These are phyloP conservation scores for Sutorius australiensis DNA, from an alignment of 768 basidiomycete species.

Conservation along the genomic window DNA sequence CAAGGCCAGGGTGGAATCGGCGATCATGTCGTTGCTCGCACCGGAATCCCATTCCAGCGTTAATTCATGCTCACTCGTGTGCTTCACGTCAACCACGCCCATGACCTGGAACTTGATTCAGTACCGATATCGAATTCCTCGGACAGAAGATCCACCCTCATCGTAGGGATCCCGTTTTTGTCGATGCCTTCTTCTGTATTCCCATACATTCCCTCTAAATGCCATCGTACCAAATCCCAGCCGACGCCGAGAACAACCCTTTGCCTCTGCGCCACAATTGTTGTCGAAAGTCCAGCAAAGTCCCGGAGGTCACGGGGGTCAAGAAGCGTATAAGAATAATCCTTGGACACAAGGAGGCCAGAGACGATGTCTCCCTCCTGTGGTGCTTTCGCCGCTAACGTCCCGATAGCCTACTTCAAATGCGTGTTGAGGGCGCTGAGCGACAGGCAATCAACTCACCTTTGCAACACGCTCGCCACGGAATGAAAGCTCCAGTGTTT, in stretches of 20 bases:
- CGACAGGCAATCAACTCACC: conserved; percentile 39
- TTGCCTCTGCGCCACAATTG: conserved; percentile 84
- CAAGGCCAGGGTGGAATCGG: conserved; percentile 89
- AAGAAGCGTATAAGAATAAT: conserved; percentile 95
- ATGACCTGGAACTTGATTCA: conserved; percentile 61
- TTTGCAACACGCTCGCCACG: conserved; percentile 94
- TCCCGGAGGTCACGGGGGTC: conserved; percentile 92
- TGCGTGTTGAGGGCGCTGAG: neutral
- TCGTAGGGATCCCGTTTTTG: conserved; percentile 58
- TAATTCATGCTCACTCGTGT: conserved; percentile 71
- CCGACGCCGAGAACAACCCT: conserved; percentile 79
- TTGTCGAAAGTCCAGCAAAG: conserved; percentile 93
- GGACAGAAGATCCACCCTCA: conserved; percentile 53
- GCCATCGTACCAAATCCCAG: conserved; percentile 93
- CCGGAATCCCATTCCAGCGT: conserved; percentile 95
- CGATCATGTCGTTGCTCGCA: conserved; percentile 97
- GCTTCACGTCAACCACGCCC: conserved; percentile 85
- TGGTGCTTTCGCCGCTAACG: conserved; percentile 74
- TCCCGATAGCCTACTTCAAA: conserved; percentile 80
- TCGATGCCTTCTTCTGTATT: conserved; percentile 75
- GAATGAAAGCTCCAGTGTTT: conserved; percentile 87
- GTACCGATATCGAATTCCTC: neutral
- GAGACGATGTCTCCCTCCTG: conserved; percentile 73
- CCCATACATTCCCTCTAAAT: conserved; percentile 95
- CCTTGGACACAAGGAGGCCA: conserved; percentile 91